A percentile compares a stretch with the other conserved stretches of the same genome.
These are phyloP conservation scores for Nitzschia inconspicua DNA, from an alignment of 108 stramenopile species.

Conservation along the genomic window DNA sequence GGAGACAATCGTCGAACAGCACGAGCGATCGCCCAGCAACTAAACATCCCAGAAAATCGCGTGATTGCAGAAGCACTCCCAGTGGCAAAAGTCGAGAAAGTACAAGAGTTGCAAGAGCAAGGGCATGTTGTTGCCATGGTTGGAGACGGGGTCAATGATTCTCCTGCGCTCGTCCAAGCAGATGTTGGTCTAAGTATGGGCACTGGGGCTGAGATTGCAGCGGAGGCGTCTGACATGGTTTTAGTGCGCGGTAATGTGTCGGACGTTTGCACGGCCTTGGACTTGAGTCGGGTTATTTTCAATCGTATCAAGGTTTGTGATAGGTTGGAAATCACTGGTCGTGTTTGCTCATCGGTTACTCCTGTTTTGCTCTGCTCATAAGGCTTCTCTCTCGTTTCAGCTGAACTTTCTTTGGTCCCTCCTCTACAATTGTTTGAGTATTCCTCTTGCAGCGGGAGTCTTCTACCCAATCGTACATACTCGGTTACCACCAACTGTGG, in stretches of 20 bases:
- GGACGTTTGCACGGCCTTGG: conserved; percentile 90
- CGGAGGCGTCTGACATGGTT: conserved; percentile 96
- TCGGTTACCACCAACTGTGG: conserved; percentile 87
- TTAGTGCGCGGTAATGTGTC: conserved; percentile 82
- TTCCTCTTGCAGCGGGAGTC: conserved; percentile 95
- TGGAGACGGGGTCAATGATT: conserved; percentile 98
- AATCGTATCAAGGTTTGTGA: conserved; percentile 85
- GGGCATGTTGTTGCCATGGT: conserved; percentile 88
- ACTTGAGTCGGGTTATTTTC: conserved; percentile 87
- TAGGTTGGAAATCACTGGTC: conserved; percentile 3
- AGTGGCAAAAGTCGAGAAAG: conserved; percentile 70
- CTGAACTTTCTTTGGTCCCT: conserved; percentile 74
- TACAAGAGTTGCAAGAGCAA: conserved; percentile 67
- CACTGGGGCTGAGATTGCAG: conserved; percentile 93
- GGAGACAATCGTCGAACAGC: conserved; percentile 94
- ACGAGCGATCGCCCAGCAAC: conserved; percentile 69
- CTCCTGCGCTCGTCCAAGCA: conserved; percentile 90
- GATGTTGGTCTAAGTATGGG: conserved; percentile 98
- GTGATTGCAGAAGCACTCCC: conserved; percentile 93
- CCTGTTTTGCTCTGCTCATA: not conserved
- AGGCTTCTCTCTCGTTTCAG: not conserved
- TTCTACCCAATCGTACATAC: conserved; percentile 82
- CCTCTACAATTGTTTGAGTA: conserved; percentile 91
- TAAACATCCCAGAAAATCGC: conserved; percentile 61
- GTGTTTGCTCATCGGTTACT: not conserved